A percentile compares a stretch with the other conserved stretches of the same genome.
Conservation (phyloP, 1,139 yeast genomes). For the Debaryomyces fabryi region DNA sequence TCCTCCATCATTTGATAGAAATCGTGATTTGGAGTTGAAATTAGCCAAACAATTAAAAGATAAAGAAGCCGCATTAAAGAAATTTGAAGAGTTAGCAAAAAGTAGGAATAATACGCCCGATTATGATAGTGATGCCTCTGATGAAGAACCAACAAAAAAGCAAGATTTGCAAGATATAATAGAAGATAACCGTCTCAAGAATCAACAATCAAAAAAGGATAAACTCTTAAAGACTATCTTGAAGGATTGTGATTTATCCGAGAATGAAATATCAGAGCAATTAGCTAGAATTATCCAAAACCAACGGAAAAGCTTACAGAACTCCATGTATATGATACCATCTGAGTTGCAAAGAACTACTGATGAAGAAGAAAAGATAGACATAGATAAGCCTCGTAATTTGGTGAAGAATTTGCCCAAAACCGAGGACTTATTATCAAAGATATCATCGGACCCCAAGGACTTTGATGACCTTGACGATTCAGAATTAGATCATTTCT, state of each 20-base stretch:
- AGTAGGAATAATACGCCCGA: constrained; percentile 13
- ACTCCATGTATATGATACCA: constrained; percentile 26
- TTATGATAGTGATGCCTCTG: constrained; percentile 7
- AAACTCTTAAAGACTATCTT: constrained; percentile 24
- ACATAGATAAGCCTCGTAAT: constrained; percentile 56
- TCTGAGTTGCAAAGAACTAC: constrained; percentile 21
- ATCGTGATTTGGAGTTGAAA: constrained; percentile 37
- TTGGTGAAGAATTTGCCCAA: constrained; percentile 55
- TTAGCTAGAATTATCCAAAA: constrained; percentile 26
- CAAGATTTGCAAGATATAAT: constrained; percentile 6
- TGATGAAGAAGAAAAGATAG: constrained; percentile 25
- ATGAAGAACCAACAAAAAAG: not conserved
- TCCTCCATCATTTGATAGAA: constrained; percentile 81
- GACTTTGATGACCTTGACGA: constrained; percentile 80
- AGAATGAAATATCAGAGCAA: constrained; percentile 19
- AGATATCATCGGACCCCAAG: constrained; percentile 61
- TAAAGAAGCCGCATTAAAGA: constrained; percentile 36
- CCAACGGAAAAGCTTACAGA: constrained; percentile 23
- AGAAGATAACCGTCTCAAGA: constrained; percentile 13
- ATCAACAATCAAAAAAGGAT: constrained; percentile 19
- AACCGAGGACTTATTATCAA: constrained; percentile 52
- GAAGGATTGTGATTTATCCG: constrained; percentile 28
- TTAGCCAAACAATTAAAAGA: constrained; percentile 28
- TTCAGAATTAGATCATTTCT: constrained; percentile 62
- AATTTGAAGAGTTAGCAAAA: constrained; percentile 19